Percentiles rank a stretch among this genome's conserved stretches.
These are phyloP conservation scores for Aspergillus oerlinghausenensis DNA, from an alignment of 2,329 filamentous ascomycete genomes.

Conservation along the genomic window DNA sequence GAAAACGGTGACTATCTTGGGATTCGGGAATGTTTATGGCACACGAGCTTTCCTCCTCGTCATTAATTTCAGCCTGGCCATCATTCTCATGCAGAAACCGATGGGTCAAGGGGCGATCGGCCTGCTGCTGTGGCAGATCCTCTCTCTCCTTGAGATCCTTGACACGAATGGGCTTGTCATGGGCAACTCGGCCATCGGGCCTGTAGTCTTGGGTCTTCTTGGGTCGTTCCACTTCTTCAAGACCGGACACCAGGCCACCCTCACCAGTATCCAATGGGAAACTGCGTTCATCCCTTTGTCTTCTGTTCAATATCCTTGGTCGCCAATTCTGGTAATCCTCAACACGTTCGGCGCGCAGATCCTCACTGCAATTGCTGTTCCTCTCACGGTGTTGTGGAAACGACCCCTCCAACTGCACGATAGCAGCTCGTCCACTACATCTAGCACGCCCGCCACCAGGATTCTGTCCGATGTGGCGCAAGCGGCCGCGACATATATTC, in stretches of 20 bases:
- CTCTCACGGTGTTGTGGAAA: constrained; percentile 85
- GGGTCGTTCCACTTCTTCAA: constrained; percentile 97
- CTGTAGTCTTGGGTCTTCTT: constrained; percentile 77
- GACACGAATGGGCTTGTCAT: constrained; percentile 59
- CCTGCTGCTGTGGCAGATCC: constrained; percentile 80
- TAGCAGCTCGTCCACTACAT: constrained; percentile 16
- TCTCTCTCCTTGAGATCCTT: constrained; percentile 66
- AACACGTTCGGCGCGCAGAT: constrained; percentile 92
- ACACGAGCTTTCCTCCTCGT: constrained; percentile 82
- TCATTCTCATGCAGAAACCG: constrained; percentile 82
- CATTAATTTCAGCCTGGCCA: constrained; percentile 69
- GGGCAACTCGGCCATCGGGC: constrained; percentile 66
- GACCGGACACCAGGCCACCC: constrained; percentile 87
- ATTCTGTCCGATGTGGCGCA: constrained; percentile 67
- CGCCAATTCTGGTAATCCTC: constrained; percentile 70
- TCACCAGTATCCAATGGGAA: constrained; percentile 93
- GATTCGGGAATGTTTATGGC: constrained; percentile 90
- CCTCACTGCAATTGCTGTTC: constrained; percentile 71
- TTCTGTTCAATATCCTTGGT: constrained; percentile 82
- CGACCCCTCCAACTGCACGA: constrained; percentile 68
- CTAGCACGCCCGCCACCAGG: constrained; percentile 25
- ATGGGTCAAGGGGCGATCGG: constrained; percentile 85
- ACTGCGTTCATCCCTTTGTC: constrained; percentile 84
- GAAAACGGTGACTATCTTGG: constrained; percentile 68
- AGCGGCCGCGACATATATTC: constrained; percentile 67